Conservation (phyloP, 805 yeast genomes). For the Schizosaccharomyces pombe region DNA sequence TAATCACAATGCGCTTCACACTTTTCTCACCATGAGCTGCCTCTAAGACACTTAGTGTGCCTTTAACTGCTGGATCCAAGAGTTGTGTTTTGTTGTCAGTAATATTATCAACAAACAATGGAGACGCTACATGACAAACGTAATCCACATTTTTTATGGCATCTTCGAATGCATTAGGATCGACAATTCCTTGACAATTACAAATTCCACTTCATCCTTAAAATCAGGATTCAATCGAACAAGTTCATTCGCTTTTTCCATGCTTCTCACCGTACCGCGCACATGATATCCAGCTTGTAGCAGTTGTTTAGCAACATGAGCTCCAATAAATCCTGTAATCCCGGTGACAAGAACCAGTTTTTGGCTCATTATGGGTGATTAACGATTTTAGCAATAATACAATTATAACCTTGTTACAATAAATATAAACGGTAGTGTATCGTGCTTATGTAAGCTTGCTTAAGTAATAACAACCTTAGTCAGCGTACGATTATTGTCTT, state of each 20-base stretch:
- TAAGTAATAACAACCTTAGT: no score
- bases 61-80: constrained; percentile 26
- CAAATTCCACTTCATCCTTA: constrained; percentile 12
- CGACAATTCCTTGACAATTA: constrained; percentile 15
- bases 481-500: no score
- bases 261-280: constrained; percentile 26
- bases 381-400: no score
- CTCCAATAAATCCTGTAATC: constrained; percentile 30
- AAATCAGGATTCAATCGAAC: constrained; percentile 12
- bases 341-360: constrained; percentile 23
- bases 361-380: background rate
- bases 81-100: constrained; percentile 23
- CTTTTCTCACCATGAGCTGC: constrained; percentile 21
- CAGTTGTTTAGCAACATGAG: constrained; percentile 22
- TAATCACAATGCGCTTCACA: constrained; percentile 23
- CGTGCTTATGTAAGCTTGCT: no score
- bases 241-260: constrained; percentile 20
- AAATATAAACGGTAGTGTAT: no score
- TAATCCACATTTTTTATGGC: constrained; percentile 19
- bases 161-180: constrained; percentile 25
- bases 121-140: constrained; percentile 23
- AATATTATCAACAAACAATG: constrained; percentile 14
- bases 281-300: constrained; percentile 21
- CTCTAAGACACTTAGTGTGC: constrained; percentile 23
- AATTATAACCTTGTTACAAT: no score